Percentiles rank a stretch among this genome's conserved stretches.
Evolutionary conservation across 305 asterid genomes (phyloP).

Genomic region (Plantago coronopus): DNA sequence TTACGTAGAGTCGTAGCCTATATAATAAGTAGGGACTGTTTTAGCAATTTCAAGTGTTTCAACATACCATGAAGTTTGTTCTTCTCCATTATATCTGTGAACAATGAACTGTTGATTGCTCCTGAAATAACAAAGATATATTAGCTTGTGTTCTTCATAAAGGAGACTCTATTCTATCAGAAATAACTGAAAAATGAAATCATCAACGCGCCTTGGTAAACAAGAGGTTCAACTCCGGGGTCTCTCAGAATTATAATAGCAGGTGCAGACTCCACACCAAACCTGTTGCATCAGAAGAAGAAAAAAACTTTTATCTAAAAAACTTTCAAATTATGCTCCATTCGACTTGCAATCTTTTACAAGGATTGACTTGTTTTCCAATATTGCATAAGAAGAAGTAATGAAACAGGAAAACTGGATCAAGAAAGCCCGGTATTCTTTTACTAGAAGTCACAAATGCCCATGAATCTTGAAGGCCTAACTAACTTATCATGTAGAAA

Average conservation of each 20-base stretch:
- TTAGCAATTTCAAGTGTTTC: conserved; percentile 4
- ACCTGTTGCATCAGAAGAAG: conserved; percentile 45
- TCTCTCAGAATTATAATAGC: conserved; percentile 84
- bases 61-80: conserved; percentile 74
- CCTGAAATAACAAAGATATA: conserved; percentile 49
- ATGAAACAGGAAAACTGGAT: neutral
- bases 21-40: too few species aligned
- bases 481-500: neutral
- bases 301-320: conserved; percentile 13
- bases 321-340: neutral
- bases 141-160: conserved; percentile 30
- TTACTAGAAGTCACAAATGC: neutral
- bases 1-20: too few species aligned
- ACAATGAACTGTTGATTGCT: conserved; percentile 64
- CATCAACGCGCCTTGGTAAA: conserved; percentile 63
- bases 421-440: neutral
- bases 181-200: conserved; percentile 16
- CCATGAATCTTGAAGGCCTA: neutral
- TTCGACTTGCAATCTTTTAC: too few species aligned
- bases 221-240: conserved; percentile 83
- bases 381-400: conserved; percentile 1
- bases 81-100: conserved; percentile 75
- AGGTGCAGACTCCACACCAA: conserved; percentile 92
- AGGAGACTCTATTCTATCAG: conserved; percentile 12
- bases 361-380: too few species aligned